Percentiles rank a stretch among this genome's conserved stretches.
Evolutionary conservation across 2,329 filamentous ascomycete species (phyloP).

Genomic region (Claviceps sp.): DNA sequence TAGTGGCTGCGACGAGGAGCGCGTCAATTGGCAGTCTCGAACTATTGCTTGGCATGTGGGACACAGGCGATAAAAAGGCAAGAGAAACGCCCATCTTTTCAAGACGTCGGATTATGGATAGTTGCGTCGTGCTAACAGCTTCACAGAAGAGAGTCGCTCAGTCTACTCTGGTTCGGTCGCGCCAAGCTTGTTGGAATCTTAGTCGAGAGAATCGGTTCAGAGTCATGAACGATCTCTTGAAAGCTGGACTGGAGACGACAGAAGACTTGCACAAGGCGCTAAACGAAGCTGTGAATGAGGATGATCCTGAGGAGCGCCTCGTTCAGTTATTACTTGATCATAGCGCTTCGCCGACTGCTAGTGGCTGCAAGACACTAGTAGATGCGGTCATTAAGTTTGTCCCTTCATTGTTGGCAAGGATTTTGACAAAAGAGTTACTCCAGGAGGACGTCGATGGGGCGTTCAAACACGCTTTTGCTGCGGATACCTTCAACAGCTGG

Average conservation of each 20-base stretch:
- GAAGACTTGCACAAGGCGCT: conserved; percentile 38
- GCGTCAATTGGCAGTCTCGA: conserved; percentile 36
- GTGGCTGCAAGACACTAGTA: conserved; percentile 38
- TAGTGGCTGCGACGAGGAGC: conserved; percentile 39
- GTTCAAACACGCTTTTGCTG: conserved; percentile 31
- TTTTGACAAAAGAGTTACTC: conserved; percentile 29
- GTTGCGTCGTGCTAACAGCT: background rate
- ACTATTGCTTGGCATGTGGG: conserved; percentile 35
- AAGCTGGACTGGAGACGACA: conserved; percentile 32
- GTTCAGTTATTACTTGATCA: conserved; percentile 34
- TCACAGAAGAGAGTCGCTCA: conserved; percentile 31
- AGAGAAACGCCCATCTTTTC: conserved; percentile 4
- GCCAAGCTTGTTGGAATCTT: conserved; percentile 42
- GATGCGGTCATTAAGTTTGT: conserved; percentile 31
- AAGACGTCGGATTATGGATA: background rate
- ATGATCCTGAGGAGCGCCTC: conserved; percentile 32
- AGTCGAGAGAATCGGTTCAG: conserved; percentile 33
- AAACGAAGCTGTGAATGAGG: conserved; percentile 38
- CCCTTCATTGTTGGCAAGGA: conserved; percentile 24
- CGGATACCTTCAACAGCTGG: conserved; percentile 28
- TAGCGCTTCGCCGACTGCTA: conserved; percentile 37
- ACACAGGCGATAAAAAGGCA: conserved; percentile 27
- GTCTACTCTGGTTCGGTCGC: conserved; percentile 32
- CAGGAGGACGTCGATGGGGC: conserved; percentile 29
- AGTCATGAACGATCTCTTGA: conserved; percentile 36